Evolutionary conservation across 768 basidiomycete species (phyloP).

Genomic region (Panus rudis): DNA sequence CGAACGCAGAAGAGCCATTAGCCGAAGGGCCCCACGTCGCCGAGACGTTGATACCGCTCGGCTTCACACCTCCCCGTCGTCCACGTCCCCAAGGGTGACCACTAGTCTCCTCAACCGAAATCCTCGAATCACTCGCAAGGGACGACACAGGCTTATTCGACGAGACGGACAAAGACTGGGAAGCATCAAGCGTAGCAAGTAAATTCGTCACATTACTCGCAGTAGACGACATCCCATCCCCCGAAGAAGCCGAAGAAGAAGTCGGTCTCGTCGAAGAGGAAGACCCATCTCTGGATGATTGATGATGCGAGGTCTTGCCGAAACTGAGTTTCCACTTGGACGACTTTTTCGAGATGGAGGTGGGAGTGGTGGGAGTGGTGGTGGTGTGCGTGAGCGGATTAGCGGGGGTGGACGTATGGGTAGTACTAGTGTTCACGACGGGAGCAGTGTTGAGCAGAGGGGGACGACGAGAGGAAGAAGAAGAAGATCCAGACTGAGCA

Average conservation of each 20-base stretch:
- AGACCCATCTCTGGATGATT: too few relatives aligned
- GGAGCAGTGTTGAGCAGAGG: conserved; percentile 22
- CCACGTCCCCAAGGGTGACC: conserved; percentile 2
- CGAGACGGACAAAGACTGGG: conserved; percentile 12
- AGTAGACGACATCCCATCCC: conserved; percentile 60
- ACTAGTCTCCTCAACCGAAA: too few relatives aligned
- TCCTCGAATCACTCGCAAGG: too few relatives aligned
- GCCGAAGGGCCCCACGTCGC: background rate
- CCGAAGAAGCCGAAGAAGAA: too few relatives aligned
- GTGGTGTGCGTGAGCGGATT: conserved; percentile 10
- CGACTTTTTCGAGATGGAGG: conserved; percentile 62
- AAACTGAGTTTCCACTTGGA: conserved; percentile 85
- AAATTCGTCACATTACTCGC: conserved; percentile 73
- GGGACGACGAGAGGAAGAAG: conserved; percentile 26
- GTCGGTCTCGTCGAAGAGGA: too few relatives aligned
- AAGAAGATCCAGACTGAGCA: background rate
- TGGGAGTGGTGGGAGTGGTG: conserved; percentile 16
- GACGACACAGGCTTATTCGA: too few relatives aligned
- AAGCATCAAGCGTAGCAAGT: conserved; percentile 62
- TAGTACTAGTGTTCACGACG: background rate
- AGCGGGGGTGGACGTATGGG: background rate
- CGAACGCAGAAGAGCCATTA: background rate
- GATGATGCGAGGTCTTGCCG: conserved; percentile 54
- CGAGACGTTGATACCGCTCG: background rate
- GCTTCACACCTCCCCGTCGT: background rate